Conservation (phyloP, 2,329 filamentous ascomycete species). For the Epicoccum nigrum region DNA sequence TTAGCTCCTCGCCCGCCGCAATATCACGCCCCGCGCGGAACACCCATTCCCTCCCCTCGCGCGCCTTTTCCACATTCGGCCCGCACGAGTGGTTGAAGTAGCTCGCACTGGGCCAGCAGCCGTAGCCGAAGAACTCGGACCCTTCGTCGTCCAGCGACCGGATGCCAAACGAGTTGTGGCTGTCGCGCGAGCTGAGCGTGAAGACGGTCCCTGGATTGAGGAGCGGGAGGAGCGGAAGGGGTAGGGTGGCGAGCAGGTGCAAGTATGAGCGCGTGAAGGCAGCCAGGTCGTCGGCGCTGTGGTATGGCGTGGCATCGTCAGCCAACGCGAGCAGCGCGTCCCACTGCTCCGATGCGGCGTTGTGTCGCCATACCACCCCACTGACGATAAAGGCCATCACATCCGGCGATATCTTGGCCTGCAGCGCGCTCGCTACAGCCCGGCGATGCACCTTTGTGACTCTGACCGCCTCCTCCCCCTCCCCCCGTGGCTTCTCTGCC, state of each 20-base stretch:
- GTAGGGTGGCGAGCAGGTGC: constrained; percentile 52
- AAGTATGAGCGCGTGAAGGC: constrained; percentile 51
- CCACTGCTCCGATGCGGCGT: constrained; percentile 40
- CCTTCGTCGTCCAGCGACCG: constrained; percentile 52
- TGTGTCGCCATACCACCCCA: constrained; percentile 45
- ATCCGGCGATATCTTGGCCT: constrained; percentile 43
- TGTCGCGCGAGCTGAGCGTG: constrained; percentile 48
- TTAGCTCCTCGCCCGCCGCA: constrained; percentile 50
- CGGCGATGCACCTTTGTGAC: constrained; percentile 43
- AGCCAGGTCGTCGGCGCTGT: constrained; percentile 47
- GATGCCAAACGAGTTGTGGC: constrained; percentile 57
- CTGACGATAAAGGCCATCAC: constrained; percentile 52
- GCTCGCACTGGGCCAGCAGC: constrained; percentile 53
- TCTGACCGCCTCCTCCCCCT: constrained; percentile 8
- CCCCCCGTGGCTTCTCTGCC: not conserved
- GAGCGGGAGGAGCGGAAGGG: constrained; percentile 40
- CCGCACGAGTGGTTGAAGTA: constrained; percentile 58
- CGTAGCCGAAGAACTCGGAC: constrained; percentile 57
- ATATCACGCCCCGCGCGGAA: constrained; percentile 49
- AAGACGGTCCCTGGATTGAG: constrained; percentile 46
- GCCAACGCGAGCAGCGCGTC: constrained; percentile 47
- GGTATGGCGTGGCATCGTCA: constrained; percentile 51
- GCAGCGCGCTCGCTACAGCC: constrained; percentile 39
- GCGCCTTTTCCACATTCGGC: constrained; percentile 52
- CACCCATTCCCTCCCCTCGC: constrained; percentile 50